Conservation (phyloP, 148 eudicot genomes). For the Rhododendron molle region DNA sequence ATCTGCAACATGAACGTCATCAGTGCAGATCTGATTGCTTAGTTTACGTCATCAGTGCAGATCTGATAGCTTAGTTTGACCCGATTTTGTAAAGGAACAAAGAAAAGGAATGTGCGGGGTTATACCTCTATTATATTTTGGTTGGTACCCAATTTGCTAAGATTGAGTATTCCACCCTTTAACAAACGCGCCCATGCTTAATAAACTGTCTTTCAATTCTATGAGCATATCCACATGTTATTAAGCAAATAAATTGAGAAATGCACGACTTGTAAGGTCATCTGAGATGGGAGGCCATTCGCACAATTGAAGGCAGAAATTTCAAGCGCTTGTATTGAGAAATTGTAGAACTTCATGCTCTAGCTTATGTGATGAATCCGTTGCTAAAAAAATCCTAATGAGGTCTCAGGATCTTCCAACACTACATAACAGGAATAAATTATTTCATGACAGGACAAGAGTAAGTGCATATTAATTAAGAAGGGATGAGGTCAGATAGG, state of each 20-base stretch:
- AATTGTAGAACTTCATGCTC: neutral
- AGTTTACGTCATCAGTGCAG: neutral
- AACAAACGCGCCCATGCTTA: neutral
- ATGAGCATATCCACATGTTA: neutral
- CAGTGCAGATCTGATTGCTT: too few species aligned
- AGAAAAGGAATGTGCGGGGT: neutral
- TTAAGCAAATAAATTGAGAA: neutral
- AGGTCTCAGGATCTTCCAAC: neutral
- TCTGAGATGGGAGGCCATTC: neutral
- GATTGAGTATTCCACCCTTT: neutral
- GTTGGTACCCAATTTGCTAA: neutral
- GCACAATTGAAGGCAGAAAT: neutral
- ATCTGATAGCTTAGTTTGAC: neutral
- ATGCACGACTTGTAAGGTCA: neutral
- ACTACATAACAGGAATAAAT: too few species aligned
- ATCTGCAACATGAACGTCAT: too few species aligned
- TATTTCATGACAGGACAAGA: too few species aligned
- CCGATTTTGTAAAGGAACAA: too few species aligned
- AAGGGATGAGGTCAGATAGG: neutral
- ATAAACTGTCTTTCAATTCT: neutral
- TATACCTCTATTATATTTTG: neutral
- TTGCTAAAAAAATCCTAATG: neutral
- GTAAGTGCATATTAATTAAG: too few species aligned
- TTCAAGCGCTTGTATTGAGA: neutral
- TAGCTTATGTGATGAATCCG: neutral